Evolutionary conservation across 352 stramenopile species (phyloP), one percentile per base, ranked within the genome.

Genomic region (Globisporangium solare): DNA sequence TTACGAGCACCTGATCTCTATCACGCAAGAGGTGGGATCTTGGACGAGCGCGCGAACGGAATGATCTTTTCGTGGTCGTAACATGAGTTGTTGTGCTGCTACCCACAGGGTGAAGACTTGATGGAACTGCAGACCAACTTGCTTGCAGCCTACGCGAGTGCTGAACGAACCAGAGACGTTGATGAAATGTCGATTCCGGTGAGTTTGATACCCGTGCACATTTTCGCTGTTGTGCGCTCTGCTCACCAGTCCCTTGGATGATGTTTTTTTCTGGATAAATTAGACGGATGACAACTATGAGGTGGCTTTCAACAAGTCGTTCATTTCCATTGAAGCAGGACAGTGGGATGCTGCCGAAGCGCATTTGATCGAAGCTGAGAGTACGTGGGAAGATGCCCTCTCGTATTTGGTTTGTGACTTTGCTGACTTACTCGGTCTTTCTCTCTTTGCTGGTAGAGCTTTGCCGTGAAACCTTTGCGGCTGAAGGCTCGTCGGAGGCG

Each of bases 301-400:
- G 58, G 66, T 94, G 49, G 77, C 81, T 12, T 94, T 89, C 58
- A 94, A 94, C 67, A 90, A 89, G 67, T 87, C 83, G 56, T 89
- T 94, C 54, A 63, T 87, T n/a, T 73, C 77, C 8, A 85, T 94
- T 31, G 76, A 90, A 40, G 73, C 66, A 15, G 64, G 67, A 37
- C 70, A 94, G 56, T 87, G 74, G 71, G 57, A 63, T 17, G 63
- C 56, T 15, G 76, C 83, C 0, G 68, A 80, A 32, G 57, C 73
- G 12, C 63, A 80, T 2, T 58, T 94, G 40, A 22, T 63, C 17
- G 73, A 82, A 56, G 75, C 81, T 2, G 79, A 93, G 60, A 70
- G 83, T 93, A 68, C 55, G 71, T 71, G 39, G 39, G 17, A n/a
- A 43, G 39, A 3, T 24, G 40, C 4, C 12, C 39, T 41, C 2